Evolutionary conservation across 768 basidiomycete genomes (phyloP).

Genomic region (Podaxis rugospora): DNA sequence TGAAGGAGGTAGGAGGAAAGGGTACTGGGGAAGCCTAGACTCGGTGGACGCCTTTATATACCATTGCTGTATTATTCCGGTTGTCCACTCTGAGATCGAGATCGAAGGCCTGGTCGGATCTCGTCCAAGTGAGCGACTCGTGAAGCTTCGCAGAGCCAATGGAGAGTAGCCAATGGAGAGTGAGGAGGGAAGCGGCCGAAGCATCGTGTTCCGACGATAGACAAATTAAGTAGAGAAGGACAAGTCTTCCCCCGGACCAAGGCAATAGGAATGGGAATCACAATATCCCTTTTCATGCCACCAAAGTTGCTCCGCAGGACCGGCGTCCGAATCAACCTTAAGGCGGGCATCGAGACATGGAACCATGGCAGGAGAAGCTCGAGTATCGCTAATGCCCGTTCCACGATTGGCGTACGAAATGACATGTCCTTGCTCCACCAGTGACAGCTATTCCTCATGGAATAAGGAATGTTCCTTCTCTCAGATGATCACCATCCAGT

Average conservation of each 20-base stretch:
- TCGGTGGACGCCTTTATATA: not conserved
- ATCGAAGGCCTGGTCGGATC: not conserved
- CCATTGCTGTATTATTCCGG: not conserved
- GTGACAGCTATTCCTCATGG: too few species aligned
- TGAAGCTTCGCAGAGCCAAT: not conserved
- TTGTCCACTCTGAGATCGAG: not conserved
- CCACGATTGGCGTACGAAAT: too few species aligned
- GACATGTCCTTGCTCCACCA: too few species aligned
- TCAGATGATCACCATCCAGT: not conserved
- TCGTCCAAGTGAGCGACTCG: not conserved
- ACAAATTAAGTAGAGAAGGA: too few species aligned
- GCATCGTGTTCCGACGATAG: not conserved
- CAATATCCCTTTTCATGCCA: not conserved
- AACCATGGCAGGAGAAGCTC: too few species aligned
- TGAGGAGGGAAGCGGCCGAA: not conserved
- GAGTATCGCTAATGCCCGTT: too few species aligned
- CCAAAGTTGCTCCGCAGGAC: not conserved
- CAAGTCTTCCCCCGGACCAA: slow-evolving; percentile 1
- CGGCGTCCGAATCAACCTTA: not conserved
- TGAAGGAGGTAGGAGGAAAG: not conserved
- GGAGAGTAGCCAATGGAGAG: not conserved
- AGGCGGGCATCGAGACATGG: not conserved
- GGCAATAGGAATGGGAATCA: not conserved
- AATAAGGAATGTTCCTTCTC: not conserved
- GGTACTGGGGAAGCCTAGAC: not conserved